Conservation (phyloP, 768 basidiomycete species). For the Strobilomyces confusus region DNA sequence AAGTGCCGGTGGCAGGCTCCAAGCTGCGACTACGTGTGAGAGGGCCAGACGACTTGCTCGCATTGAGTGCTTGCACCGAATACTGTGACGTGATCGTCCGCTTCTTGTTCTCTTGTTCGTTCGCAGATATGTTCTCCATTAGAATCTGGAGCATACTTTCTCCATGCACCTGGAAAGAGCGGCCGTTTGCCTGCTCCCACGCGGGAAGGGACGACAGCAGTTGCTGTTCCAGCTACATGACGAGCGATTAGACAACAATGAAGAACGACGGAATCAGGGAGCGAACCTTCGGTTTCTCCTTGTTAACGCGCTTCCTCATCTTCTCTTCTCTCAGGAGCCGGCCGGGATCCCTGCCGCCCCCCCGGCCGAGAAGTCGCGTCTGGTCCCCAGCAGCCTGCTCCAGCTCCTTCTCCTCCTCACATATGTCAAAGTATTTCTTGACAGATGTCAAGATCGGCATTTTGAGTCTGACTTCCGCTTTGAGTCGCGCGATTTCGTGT, state of each 20-base stretch:
- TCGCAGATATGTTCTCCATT: conserved; percentile 63
- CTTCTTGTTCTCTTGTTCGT: conserved; percentile 79
- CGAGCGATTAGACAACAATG: neutral
- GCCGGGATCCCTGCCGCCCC: conserved; percentile 72
- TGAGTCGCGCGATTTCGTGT: conserved; percentile 75
- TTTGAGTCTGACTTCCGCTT: conserved; percentile 79
- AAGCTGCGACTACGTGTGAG: conserved; percentile 27
- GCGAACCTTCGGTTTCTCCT: conserved; percentile 86
- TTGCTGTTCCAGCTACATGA: conserved; percentile 86
- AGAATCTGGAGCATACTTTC: conserved; percentile 76
- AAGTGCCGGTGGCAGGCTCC: conserved; percentile 17
- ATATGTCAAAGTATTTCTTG: conserved; percentile 88
- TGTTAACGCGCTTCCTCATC: conserved; percentile 89
- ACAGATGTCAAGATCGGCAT: conserved; percentile 70
- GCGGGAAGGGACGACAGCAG: conserved; percentile 69
- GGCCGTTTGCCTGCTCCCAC: conserved; percentile 79
- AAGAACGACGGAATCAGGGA: neutral
- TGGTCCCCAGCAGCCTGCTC: conserved; percentile 79
- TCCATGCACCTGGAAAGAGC: conserved; percentile 82
- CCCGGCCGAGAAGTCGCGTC: conserved; percentile 74
- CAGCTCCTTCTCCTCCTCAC: conserved; percentile 85
- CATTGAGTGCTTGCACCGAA: conserved; percentile 28
- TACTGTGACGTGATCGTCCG: conserved; percentile 38
- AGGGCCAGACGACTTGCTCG: conserved; percentile 12
- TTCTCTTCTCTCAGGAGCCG: conserved; percentile 91